Evolutionary conservation across 1,139 yeast species (phyloP), one percentile per base, ranked within the genome.

Genomic region (Wickerhamomyces sp.): DNA sequence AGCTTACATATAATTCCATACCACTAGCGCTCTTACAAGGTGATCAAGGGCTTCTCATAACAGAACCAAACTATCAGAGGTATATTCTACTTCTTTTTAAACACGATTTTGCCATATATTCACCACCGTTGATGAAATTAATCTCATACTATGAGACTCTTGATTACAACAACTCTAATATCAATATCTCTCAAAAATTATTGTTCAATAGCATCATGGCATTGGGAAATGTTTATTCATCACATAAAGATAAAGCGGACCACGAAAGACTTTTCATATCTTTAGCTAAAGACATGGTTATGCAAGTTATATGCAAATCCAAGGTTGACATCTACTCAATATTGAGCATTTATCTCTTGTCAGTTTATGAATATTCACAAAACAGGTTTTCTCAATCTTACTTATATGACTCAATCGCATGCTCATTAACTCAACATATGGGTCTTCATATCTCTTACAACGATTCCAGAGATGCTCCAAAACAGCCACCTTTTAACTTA

Each of bases 371-470:
- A 31, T 33, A 52, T 37, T 58, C 61, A 1, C 48, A 50, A 43
- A 58, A 58, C 7, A 47, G 49, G 26, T 47, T 52, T n/a, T 54
- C 60, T 6, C 52, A 55, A 33, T 49, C 63, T 1, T 58, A 58
- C 33, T 33, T 58, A 7, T 50, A 48, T 29, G 43, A 52, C 12
- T 50, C 61, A 1, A 51, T 59, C 47, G 53, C 58, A 1, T 58
- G 62, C 28, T 47, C 61, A 2, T 38, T 56, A 17, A 47, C 59
- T 1, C 63, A 58, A 38, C 63, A 59, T 35, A 50, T 58, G 54
- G 63, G 63, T 1, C 41, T 51, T 14, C 63, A 59, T 34, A 56
- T 58, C 17, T 52, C 60, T 1, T 56, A 57, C 35, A 59, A 53
- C 21, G 31, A 43, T 13, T 36, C 32, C 4, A 33, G 35, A 14